phyloP scores from a whole-genome alignment of 208 protist species.

The Leishmania tropica region DNA sequence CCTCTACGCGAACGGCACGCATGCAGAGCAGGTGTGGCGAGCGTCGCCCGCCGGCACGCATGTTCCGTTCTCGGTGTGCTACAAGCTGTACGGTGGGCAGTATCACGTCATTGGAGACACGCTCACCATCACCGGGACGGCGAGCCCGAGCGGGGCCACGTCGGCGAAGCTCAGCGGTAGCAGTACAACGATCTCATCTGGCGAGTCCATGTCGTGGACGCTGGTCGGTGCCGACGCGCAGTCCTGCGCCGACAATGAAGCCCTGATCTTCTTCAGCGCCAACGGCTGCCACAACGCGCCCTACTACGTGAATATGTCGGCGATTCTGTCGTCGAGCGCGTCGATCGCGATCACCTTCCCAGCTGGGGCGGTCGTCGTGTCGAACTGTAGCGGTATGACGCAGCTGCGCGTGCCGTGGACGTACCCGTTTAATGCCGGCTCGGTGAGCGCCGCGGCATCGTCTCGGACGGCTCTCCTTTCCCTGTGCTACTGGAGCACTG shows the following conservation, averaged over 20 bases:
- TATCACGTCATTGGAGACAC: constrained; percentile 62
- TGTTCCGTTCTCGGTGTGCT: constrained; percentile 74
- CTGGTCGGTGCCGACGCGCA: constrained; percentile 31
- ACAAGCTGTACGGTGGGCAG: constrained; percentile 86
- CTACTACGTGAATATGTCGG: constrained; percentile 51
- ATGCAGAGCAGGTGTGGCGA: constrained; percentile 58
- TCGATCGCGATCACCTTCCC: constrained; percentile 17
- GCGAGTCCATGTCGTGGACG: constrained; percentile 74
- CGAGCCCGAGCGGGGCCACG: constrained; percentile 52
- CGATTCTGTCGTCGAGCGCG: background rate
- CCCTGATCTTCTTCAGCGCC: constrained; percentile 83
- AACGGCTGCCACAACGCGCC: constrained; percentile 65
- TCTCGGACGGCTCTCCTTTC: constrained; percentile 23
- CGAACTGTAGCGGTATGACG: constrained; percentile 25
- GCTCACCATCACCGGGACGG: constrained; percentile 34
- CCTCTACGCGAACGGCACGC: constrained; percentile 76
- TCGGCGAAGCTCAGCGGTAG: constrained; percentile 33
- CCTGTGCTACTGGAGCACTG: constrained; percentile 67
- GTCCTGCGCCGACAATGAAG: constrained; percentile 21
- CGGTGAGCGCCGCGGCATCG: constrained; percentile 1
- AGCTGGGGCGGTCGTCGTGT: constrained; percentile 30
- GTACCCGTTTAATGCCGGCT: constrained; percentile 6
- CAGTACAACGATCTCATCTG: constrained; percentile 36
- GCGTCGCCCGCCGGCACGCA: constrained; percentile 19
- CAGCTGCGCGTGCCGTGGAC: constrained; percentile 27